phyloP scores from a whole-genome alignment of 164 flowering plant genomes.

The Tetracentron sinense region DNA sequence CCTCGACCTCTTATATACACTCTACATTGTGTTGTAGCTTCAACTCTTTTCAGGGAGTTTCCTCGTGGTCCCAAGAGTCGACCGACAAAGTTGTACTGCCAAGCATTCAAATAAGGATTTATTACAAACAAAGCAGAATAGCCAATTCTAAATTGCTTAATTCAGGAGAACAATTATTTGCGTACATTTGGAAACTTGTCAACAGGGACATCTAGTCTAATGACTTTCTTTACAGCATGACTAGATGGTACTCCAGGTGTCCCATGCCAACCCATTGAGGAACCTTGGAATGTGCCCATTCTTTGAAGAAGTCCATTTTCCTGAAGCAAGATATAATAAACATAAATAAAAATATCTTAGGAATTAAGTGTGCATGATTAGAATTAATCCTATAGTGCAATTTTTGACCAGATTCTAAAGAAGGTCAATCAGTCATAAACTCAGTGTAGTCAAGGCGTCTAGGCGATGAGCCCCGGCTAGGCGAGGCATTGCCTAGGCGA shows the following conservation, averaged over 20 bases:
- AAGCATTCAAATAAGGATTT: constrained; percentile 2
- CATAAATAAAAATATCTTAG: neutral
- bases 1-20: constrained; percentile 82
- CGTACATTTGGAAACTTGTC: constrained; percentile 80
- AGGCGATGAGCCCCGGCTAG: too few species aligned
- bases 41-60: constrained; percentile 86
- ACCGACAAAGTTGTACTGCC: constrained; percentile 87
- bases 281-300: constrained; percentile 46
- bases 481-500: too few species aligned
- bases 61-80: constrained; percentile 86
- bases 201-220: constrained; percentile 80
- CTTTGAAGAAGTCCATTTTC: constrained; percentile 58
- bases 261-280: constrained; percentile 66
- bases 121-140: neutral
- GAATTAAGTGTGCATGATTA: neutral
- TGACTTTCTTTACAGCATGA: constrained; percentile 59
- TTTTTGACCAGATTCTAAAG: neutral
- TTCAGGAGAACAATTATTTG: neutral
- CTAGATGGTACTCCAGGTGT: constrained; percentile 48
- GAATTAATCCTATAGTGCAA: neutral
- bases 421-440: too few species aligned
- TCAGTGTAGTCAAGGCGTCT: too few species aligned
- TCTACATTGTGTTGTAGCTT: constrained; percentile 72
- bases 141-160: neutral
- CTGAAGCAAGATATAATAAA: constrained; percentile 27